Evolutionary conservation across 2,329 filamentous ascomycete genomes (phyloP), one percentile per base, ranked within the genome.

Genomic region (Ophiocordyceps camponoti-saundersi): DNA sequence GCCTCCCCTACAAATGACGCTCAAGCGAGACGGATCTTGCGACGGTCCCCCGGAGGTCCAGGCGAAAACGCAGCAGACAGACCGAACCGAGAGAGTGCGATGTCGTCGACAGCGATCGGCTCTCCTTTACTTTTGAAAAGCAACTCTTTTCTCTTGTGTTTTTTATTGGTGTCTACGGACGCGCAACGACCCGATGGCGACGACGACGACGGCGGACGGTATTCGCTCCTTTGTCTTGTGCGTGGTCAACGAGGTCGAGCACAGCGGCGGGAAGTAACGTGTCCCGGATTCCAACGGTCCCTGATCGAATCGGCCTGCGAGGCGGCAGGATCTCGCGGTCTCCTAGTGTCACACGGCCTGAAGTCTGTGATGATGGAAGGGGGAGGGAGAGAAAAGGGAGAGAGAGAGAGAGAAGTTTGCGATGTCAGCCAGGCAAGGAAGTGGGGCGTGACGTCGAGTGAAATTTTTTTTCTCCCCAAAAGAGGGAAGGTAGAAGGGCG

Each of bases 1-100:
- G 88, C 88, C 83, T 94, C 88, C 85, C 87, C 86, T 71, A 69
- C 66, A 67, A 53, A 58, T 59, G 57, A 59, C 65, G 65, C 60
- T 61, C 61, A 57, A 53, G 51, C 53, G 47, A 44, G 47, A 42
- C 49, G 44, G 44, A 48, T 48, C 48, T 53, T 47, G 53, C 52
- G 48, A 45, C 47, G 50, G 53, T 52, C 48, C 47, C n/a, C 47
- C n/a, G 36, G 47, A 42, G 53, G 50, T 49, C 53, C 42, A 51
- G 20, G 16, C 51, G 53, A 53, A n/a, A 51, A 51, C 53, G 51
- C 50, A 36, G 45, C 26, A 32, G 43, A 44, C 22, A 42, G 22
- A 13, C 26, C 39, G 18, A 42, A 42, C 44, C 43, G 42, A 42
- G 42, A 39, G 18, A 13, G n/a, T 23, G 23, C 20, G 26, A 23